phyloP scores from a whole-genome alignment of 2,329 filamentous ascomycete species.

The Escovopsis sp. region DNA sequence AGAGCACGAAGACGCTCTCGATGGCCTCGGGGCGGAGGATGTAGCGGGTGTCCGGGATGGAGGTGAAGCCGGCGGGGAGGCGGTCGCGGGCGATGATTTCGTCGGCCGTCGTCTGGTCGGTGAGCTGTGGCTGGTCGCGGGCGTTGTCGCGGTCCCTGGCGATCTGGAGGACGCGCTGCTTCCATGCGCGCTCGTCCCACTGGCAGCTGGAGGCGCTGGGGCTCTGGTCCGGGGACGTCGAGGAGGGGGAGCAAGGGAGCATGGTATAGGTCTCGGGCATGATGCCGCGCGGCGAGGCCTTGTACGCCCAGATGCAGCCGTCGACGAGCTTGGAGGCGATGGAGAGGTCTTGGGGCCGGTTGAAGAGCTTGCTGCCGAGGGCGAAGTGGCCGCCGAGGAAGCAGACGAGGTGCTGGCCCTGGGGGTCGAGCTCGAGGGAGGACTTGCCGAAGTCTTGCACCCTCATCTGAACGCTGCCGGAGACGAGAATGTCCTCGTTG shows the following conservation, averaged over 20 bases:
- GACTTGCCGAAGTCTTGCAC: slow-evolving; percentile 28
- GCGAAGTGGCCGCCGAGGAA: slow-evolving; percentile 53
- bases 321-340: slow-evolving; percentile 33
- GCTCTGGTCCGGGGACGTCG: too few relatives aligned
- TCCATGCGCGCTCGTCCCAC: slow-evolving; percentile 24
- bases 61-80: slow-evolving; percentile 47
- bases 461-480: slow-evolving; percentile 24
- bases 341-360: slow-evolving; percentile 27
- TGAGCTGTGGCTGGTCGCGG: too few relatives aligned
- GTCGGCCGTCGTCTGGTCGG: slow-evolving; percentile 9
- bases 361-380: slow-evolving; percentile 44
- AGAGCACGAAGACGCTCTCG: slow-evolving; percentile 39
- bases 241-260: slow-evolving; percentile 19
- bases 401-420: slow-evolving; percentile 43
- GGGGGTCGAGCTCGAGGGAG: slow-evolving; percentile 27
- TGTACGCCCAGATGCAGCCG: slow-evolving; percentile 44
- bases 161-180: slow-evolving; percentile 16
- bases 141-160: slow-evolving; percentile 1
- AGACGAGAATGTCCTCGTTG: slow-evolving; percentile 48
- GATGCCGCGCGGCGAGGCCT: slow-evolving; percentile 34
- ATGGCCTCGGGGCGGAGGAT: slow-evolving; percentile 39
- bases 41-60: slow-evolving; percentile 35
- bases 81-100: slow-evolving; percentile 14
- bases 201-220: slow-evolving; percentile 10
- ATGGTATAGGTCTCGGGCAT: slow-evolving; percentile 38